phyloP scores from a whole-genome alignment of 352 stramenopile genomes.

The Phytophthora hybrid region DNA sequence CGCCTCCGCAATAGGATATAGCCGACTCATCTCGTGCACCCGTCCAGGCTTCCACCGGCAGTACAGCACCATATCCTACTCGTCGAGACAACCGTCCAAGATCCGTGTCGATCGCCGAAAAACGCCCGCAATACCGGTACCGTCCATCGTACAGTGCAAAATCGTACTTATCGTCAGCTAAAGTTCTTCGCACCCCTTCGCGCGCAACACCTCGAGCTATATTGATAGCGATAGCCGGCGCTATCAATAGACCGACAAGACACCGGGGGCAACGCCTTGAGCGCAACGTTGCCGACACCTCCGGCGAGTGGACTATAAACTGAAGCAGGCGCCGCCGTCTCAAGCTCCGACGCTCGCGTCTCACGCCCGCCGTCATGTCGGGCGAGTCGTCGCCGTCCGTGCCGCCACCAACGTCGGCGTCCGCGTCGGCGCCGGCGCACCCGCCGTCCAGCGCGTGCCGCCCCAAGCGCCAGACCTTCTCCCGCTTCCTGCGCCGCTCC shows the following conservation, averaged over 20 bases:
- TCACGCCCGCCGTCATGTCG: conserved; percentile 27
- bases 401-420: background rate
- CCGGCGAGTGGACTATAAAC: too few relatives aligned
- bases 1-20: too few relatives aligned
- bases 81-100: too few relatives aligned
- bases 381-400: conserved; percentile 17
- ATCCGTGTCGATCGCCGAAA: background rate
- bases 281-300: too few relatives aligned
- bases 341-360: too few relatives aligned
- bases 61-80: too few relatives aligned
- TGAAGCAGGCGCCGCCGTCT: too few relatives aligned
- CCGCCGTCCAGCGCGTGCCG: conserved; percentile 43
- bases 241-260: too few relatives aligned
- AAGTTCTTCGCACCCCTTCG: conserved; percentile 17
- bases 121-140: background rate
- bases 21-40: too few relatives aligned
- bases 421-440: conserved; percentile 30
- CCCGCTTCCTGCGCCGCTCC: conserved; percentile 66
- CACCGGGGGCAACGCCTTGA: too few relatives aligned
- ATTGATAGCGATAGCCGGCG: background rate
- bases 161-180: background rate
- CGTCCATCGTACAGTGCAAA: background rate
- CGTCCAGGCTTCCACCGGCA: too few relatives aligned
- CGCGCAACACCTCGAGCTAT: background rate
- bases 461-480: conserved; percentile 69